phyloP scores from a whole-genome alignment of 1,139 yeast species.

The Geotrichum restrictum region DNA sequence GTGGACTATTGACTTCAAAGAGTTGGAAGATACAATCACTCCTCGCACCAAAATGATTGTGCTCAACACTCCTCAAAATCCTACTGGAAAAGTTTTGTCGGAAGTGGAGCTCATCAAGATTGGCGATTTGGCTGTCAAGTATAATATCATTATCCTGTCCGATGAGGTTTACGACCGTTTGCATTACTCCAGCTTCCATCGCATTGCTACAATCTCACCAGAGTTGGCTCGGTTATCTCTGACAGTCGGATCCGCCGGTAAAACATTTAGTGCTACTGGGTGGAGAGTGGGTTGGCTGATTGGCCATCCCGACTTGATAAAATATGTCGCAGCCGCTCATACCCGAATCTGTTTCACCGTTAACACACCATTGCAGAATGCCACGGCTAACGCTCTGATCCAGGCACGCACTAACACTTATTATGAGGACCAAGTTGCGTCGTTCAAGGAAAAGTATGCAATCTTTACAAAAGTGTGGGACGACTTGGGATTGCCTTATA shows the following conservation, averaged over 20 bases:
- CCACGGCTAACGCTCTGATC: constrained; percentile 72
- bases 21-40: constrained; percentile 64
- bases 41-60: constrained; percentile 79
- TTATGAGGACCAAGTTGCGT: constrained; percentile 62
- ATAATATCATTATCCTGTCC: constrained; percentile 75
- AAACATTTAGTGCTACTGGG: constrained; percentile 95
- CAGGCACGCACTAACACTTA: constrained; percentile 60
- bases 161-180: constrained; percentile 95
- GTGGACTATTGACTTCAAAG: constrained; percentile 81
- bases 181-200: constrained; percentile 67
- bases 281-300: constrained; percentile 98
- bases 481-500: constrained; percentile 81
- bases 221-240: constrained; percentile 76
- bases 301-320: constrained; percentile 74
- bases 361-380: constrained; percentile 91
- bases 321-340: constrained; percentile 84
- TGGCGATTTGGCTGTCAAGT: constrained; percentile 77
- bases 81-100: constrained; percentile 85
- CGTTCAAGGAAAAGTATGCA: constrained; percentile 65
- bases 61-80: constrained; percentile 92
- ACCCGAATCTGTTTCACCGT: constrained; percentile 86
- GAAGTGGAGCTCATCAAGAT: constrained; percentile 65
- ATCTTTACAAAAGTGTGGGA: constrained; percentile 75
- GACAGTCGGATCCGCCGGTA: constrained; percentile 95
- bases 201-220: constrained; percentile 78